Evolutionary conservation across 2,329 filamentous ascomycete genomes (phyloP).

Genomic region (Geoglossum cookeanum): DNA sequence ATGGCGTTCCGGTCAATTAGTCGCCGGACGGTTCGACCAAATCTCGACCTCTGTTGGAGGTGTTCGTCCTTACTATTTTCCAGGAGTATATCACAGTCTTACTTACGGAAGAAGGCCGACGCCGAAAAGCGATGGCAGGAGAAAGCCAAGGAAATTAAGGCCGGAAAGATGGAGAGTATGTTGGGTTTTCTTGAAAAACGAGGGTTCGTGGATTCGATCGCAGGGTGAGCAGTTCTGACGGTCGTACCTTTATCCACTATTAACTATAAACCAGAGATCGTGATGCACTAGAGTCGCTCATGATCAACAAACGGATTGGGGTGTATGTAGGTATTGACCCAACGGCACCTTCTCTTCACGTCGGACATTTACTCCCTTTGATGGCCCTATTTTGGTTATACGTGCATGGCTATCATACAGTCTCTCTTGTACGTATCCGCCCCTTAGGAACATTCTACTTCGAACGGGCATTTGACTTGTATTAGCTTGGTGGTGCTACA

Average conservation of each 20-base stretch:
- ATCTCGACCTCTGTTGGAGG: background rate
- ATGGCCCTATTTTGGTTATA: conserved; percentile 79
- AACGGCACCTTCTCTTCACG: conserved; percentile 58
- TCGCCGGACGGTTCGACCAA: background rate
- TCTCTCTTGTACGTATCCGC: conserved; percentile 33
- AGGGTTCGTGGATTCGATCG: conserved; percentile 54
- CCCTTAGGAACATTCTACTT: background rate
- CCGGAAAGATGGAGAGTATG: conserved; percentile 32
- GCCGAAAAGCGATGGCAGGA: conserved; percentile 27
- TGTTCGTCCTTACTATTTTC: background rate
- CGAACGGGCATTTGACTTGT: background rate
- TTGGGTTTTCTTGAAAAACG: conserved; percentile 50
- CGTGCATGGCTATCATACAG: conserved; percentile 48
- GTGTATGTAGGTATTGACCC: conserved; percentile 71
- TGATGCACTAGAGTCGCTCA: conserved; percentile 39
- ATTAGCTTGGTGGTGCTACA: conserved; percentile 49
- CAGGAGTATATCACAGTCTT: conserved; percentile 1
- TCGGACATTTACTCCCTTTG: conserved; percentile 62
- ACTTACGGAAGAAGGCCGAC: conserved; percentile 12
- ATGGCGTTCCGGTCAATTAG: background rate
- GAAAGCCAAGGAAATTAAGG: conserved; percentile 28
- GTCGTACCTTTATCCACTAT: background rate
- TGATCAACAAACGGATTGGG: conserved; percentile 46
- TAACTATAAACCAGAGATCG: conserved; percentile 20
- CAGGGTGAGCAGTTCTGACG: conserved; percentile 36